Evolutionary conservation across 306 rosid genomes (phyloP).

Genomic region (Vicia sativa): DNA sequence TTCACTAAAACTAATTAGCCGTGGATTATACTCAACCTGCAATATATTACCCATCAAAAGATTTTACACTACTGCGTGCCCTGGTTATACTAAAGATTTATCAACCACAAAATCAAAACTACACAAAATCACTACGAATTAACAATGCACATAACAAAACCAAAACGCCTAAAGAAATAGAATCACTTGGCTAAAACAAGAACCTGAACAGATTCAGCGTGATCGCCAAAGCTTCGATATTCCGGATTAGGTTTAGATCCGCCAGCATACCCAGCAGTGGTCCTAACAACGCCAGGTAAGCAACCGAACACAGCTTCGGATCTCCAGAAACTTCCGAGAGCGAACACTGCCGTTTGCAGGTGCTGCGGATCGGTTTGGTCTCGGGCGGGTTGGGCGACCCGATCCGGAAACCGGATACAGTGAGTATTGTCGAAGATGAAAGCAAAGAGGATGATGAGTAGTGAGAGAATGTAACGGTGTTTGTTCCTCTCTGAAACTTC

Average conservation of each 20-base stretch:
- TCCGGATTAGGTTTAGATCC: conserved; percentile 84
- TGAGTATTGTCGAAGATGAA: conserved; percentile 31
- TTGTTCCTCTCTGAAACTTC: conserved; percentile 32
- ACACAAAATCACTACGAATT: no score
- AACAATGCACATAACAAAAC: no score
- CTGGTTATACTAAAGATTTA: no score
- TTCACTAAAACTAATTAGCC: conserved; percentile 60
- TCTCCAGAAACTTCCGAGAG: conserved; percentile 97
- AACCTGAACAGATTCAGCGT: conserved; percentile 90
- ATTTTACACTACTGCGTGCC: no score
- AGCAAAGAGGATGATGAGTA: conserved; percentile 36
- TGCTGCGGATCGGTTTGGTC: conserved; percentile 43
- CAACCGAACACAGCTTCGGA: conserved; percentile 93
- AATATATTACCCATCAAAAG: no score
- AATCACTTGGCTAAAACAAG: not conserved
- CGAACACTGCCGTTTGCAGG: conserved; percentile 64
- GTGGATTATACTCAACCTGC: conserved; percentile 88
- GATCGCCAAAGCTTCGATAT: conserved; percentile 80
- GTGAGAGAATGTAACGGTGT: conserved; percentile 6
- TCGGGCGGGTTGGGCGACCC: conserved; percentile 45
- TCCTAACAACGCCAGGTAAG: conserved; percentile 75
- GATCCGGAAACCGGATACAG: conserved; percentile 71
- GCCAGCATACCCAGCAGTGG: conserved; percentile 87
- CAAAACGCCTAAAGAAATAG: no score
- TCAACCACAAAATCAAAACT: no score